Conservation (phyloP, 129 eudicot species). For the Glebionis coronaria region DNA sequence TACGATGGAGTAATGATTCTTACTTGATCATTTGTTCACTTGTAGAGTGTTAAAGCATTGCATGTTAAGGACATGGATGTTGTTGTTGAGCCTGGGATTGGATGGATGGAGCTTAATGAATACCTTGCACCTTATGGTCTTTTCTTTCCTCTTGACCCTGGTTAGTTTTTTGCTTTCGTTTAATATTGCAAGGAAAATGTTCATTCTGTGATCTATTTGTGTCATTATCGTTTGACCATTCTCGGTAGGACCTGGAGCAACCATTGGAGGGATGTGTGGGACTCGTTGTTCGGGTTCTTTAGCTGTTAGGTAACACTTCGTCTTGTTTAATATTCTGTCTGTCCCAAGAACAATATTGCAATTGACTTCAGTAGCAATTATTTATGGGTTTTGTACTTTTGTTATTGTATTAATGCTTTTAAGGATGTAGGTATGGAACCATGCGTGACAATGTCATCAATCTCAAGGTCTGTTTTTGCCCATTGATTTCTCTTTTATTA, state of each 20-base stretch:
- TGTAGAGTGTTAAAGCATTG: conserved; percentile 72
- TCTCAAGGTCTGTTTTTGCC: conserved; percentile 57
- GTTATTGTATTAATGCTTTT: conserved; percentile 27
- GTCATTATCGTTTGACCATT: conserved; percentile 4
- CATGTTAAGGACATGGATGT: conserved; percentile 98
- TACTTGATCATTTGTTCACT: background rate
- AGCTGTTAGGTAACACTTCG: conserved; percentile 75
- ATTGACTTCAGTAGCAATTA: background rate
- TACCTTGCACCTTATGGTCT: conserved; percentile 91
- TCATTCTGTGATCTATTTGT: background rate
- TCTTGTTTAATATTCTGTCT: conserved; percentile 13
- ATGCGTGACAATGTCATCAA: conserved; percentile 97
- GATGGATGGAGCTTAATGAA: conserved; percentile 99
- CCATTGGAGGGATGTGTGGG: conserved; percentile 99
- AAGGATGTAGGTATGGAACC: conserved; percentile 86
- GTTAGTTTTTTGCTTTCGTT: conserved; percentile 36
- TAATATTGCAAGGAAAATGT: background rate
- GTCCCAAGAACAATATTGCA: conserved; percentile 4
- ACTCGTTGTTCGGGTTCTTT: conserved; percentile 99
- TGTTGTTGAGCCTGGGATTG: conserved; percentile 98
- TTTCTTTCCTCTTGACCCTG: conserved; percentile 98
- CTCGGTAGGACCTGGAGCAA: conserved; percentile 91
- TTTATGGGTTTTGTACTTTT: conserved; percentile 11
- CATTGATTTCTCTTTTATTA: background rate
- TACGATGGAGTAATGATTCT: conserved; percentile 10